Conservation (phyloP, 805 yeast species). For the Yarrowia bubula region DNA sequence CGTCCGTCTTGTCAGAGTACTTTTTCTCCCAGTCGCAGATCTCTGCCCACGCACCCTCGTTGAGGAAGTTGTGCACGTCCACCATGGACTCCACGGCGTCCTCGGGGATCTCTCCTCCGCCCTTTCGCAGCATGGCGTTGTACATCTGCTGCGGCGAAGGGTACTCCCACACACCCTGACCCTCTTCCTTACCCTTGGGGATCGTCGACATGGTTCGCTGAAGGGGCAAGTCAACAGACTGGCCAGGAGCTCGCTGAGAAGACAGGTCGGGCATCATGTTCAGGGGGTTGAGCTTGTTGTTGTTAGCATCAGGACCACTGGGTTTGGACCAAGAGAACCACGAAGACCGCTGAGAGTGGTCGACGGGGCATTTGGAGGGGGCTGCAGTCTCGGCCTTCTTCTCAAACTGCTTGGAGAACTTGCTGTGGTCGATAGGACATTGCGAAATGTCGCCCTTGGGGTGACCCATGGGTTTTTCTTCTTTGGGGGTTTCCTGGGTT, state of each 20-base stretch:
- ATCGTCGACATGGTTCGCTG: constrained; percentile 80
- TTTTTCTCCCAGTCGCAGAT: constrained; percentile 87
- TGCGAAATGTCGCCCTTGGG: constrained; percentile 27
- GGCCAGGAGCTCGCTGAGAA: constrained; percentile 76
- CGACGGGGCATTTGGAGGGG: constrained; percentile 43
- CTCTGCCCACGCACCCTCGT: constrained; percentile 98
- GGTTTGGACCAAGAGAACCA: constrained; percentile 32
- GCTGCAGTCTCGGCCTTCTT: neutral
- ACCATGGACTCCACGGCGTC: constrained; percentile 98
- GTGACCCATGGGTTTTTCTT: constrained; percentile 14
- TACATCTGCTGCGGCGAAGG: constrained; percentile 99
- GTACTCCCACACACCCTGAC: constrained; percentile 90
- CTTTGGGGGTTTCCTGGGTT: constrained; percentile 21
- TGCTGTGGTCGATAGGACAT: constrained; percentile 47
- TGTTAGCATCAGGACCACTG: constrained; percentile 39
- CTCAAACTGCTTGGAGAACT: constrained; percentile 31
- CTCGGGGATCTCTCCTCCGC: constrained; percentile 85
- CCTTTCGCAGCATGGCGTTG: constrained; percentile 94
- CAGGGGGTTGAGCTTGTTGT: constrained; percentile 59
- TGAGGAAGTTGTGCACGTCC: constrained; percentile 89
- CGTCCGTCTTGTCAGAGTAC: constrained; percentile 53
- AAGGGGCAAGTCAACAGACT: constrained; percentile 72
- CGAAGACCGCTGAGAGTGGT: constrained; percentile 34
- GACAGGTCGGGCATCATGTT: constrained; percentile 83
- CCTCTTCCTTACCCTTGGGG: constrained; percentile 69